Evolutionary conservation across 2,329 filamentous ascomycete species (phyloP), one percentile per base, ranked within the genome.

Genomic region (Aquanectria penicillioides): DNA sequence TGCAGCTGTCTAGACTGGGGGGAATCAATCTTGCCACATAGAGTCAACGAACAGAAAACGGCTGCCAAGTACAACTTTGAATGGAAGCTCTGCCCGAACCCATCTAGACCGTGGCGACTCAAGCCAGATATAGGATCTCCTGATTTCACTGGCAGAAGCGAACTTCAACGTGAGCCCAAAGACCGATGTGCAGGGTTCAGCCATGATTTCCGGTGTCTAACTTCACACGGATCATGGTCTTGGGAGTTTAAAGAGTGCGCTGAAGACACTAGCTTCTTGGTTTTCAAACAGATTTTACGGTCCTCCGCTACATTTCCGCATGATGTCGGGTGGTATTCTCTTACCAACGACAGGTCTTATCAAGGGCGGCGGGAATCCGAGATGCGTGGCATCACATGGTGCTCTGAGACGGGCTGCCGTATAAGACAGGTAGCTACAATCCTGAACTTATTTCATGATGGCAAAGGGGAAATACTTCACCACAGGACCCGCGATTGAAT

Each of bases 1-100:
- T 59, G 44, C 33, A 47, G 31, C 44, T 59, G 50, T 25, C 37
- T 59, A 6, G 44, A 59, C 23, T 59, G 50, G 57, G 44, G 46
- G 2, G 6, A 26, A n/a, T 26, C 25, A n/a, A 25, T 13, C n/a
- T 20, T 12, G 15, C 11, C 26, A 25, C 6, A 15, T 20, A 18
- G 17, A 17, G 10, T 9, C 5, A 2, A n/a, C 17, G 15, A 3
- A 7, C 25, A 25, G 9, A 38, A 13, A 13, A 4, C 33, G 12
- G 20, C 13, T 15, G 6, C 22, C n/a, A 17, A 9, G 5, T 5
- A 3, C 18, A 26, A n/a, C 12, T 48, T 47, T 29, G 17, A 55
- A 33, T 48, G 51, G 51, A 55, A 41, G 15, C 41, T 55, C 18
- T 55, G 51, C 33, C 33, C 51, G 7, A 55, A 47, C 34, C 34